Percentiles rank a stretch among this genome's conserved stretches.
These are phyloP conservation scores for Zizania latifolia DNA, from an alignment of 176 grass and related monocot species.

Conservation along the genomic window DNA sequence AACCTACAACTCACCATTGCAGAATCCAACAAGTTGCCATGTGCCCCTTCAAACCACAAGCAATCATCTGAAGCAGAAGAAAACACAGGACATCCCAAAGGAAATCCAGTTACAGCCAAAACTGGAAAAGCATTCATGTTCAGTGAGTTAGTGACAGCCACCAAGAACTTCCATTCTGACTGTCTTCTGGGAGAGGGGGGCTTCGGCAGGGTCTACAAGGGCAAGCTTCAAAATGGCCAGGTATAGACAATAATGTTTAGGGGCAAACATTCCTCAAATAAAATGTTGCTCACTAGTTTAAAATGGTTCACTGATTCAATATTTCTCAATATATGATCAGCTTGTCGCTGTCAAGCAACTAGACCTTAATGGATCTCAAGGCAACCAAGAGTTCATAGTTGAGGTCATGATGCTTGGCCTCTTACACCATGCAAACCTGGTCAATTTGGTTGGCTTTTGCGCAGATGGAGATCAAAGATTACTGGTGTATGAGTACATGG, in stretches of 20 bases:
- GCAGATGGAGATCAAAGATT: constrained; percentile 83
- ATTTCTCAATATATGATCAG: constrained; percentile 30
- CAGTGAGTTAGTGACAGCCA: constrained; percentile 68
- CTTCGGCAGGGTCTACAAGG: constrained; percentile 93
- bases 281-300: background rate
- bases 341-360: constrained; percentile 88
- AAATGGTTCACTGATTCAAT: background rate
- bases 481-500: constrained; percentile 90
- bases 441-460: constrained; percentile 85
- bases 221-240: constrained; percentile 55
- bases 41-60: constrained; percentile 11
- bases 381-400: constrained; percentile 76
- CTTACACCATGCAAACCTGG: constrained; percentile 75
- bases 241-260: constrained; percentile 33
- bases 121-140: constrained; percentile 65
- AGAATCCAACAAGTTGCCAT: constrained; percentile 20
- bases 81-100: constrained; percentile 28
- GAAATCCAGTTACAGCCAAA: constrained; percentile 27
- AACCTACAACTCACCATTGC: constrained; percentile 18
- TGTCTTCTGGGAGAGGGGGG: constrained; percentile 74
- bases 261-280: background rate
- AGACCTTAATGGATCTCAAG: constrained; percentile 67
- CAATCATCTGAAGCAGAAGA: constrained; percentile 25
- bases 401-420: constrained; percentile 84
- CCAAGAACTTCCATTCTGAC: constrained; percentile 57